These are phyloP conservation scores for Paramecium caudatum DNA, from an alignment of 73 alveolate genomes.

Conservation along the genomic window DNA sequence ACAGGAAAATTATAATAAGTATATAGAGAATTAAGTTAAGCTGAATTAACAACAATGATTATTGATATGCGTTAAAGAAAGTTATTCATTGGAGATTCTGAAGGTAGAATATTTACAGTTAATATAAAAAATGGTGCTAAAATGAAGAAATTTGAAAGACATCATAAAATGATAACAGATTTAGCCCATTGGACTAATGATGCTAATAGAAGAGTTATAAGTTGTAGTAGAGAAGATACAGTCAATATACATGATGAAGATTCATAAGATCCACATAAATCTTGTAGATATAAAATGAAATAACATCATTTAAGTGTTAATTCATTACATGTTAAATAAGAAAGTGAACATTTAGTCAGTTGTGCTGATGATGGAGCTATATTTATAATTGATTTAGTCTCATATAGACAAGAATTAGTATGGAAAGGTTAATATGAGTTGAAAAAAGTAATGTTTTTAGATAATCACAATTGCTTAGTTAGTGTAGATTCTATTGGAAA, in stretches of 20 bases:
- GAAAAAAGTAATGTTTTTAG: slow-evolving; percentile 91
- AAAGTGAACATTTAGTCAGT: slow-evolving; percentile 87
- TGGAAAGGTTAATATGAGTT: slow-evolving; percentile 88
- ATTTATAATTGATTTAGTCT: slow-evolving; percentile 91
- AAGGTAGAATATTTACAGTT: slow-evolving; percentile 95
- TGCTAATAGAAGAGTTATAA: slow-evolving; percentile 72
- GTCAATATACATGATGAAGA: slow-evolving; percentile 97
- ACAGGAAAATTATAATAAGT: slow-evolving; percentile 95
- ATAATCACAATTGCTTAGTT: slow-evolving; percentile 87
- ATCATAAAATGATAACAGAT: slow-evolving; percentile 84
- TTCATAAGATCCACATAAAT: slow-evolving; percentile 92
- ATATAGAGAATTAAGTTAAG: slow-evolving; percentile 94
- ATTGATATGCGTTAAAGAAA: slow-evolving; percentile 96
- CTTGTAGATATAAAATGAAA: slow-evolving; percentile 91
- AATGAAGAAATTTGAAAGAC: slow-evolving; percentile 96
- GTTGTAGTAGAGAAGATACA: slow-evolving; percentile 90
- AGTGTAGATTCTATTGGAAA: slow-evolving; percentile 95
- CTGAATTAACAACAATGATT: slow-evolving; percentile 96
- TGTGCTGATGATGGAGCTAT: slow-evolving; percentile 98
- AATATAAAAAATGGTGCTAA: slow-evolving; percentile 98
- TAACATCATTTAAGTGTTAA: slow-evolving; percentile 93
- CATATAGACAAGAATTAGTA: slow-evolving; percentile 94
- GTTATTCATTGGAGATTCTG: slow-evolving; percentile 96
- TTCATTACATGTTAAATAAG: slow-evolving; percentile 87
- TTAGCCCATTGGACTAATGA: slow-evolving; percentile 85